A percentile compares a stretch with the other conserved stretches of the same genome.
phyloP scores from a whole-genome alignment of 257 asterid species.

The Salvia hispanica region DNA sequence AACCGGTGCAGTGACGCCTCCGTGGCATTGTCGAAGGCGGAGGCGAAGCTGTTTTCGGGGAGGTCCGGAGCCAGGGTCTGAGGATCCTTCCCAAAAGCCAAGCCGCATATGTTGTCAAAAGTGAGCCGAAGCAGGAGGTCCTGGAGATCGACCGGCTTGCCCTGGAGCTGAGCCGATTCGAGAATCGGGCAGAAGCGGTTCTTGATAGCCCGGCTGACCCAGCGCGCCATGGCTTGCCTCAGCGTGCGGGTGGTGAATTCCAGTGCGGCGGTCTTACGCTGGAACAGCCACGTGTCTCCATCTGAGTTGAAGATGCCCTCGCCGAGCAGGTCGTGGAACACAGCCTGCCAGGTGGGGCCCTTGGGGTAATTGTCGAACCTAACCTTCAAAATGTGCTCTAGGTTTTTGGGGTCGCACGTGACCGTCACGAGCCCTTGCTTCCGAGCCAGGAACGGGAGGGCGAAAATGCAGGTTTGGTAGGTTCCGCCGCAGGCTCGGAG shows the following conservation, averaged over 20 bases:
- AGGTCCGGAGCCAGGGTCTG: constrained; percentile 47
- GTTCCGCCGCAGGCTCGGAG: constrained; percentile 53
- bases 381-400: constrained; percentile 55
- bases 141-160: constrained; percentile 48
- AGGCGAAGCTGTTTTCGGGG: constrained; percentile 51
- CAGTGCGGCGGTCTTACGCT: constrained; percentile 62
- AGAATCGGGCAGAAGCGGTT: constrained; percentile 45
- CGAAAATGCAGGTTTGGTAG: constrained; percentile 52
- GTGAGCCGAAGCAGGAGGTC: constrained; percentile 52
- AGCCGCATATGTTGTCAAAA: constrained; percentile 55
- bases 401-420: constrained; percentile 58
- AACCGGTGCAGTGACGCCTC: constrained; percentile 55
- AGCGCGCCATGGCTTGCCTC: constrained; percentile 61
- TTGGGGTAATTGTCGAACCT: constrained; percentile 61
- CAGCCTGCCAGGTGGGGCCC: constrained; percentile 68
- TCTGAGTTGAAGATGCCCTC: constrained; percentile 57
- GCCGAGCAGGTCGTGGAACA: constrained; percentile 54
- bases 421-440: constrained; percentile 60
- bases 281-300: constrained; percentile 67
- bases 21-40: constrained; percentile 56
- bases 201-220: constrained; percentile 60
- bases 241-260: constrained; percentile 65
- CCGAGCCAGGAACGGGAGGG: constrained; percentile 46
- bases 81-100: constrained; percentile 60
- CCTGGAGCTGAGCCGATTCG: constrained; percentile 39